Conservation (phyloP, 805 yeast species). For the Lipomyces mesembrius region DNA sequence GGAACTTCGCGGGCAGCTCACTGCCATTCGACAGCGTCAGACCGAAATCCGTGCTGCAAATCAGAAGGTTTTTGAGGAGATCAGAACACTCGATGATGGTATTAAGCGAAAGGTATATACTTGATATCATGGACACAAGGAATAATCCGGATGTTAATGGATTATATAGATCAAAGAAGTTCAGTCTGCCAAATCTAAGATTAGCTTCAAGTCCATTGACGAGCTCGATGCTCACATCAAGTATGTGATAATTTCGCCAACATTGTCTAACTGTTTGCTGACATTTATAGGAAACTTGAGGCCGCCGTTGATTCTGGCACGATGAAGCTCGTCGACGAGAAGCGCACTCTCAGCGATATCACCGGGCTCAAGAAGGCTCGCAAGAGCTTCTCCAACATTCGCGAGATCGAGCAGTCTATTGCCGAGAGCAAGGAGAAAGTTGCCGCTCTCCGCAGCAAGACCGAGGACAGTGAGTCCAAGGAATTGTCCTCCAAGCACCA, state of each 20-base stretch:
- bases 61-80: constrained; percentile 57
- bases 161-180: constrained; percentile 63
- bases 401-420: constrained; percentile 74
- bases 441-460: constrained; percentile 70
- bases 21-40: constrained; percentile 29
- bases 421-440: constrained; percentile 79
- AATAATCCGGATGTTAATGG: not conserved
- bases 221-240: constrained; percentile 41
- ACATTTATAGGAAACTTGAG: constrained; percentile 55
- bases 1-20: constrained; percentile 28
- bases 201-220: constrained; percentile 56
- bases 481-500: constrained; percentile 74
- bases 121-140: not conserved
- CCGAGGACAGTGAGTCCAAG: constrained; percentile 60
- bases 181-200: constrained; percentile 70
- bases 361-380: constrained; percentile 77
- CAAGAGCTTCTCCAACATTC: constrained; percentile 75
- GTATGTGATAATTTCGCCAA: constrained; percentile 6
- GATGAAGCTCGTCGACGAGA: constrained; percentile 88
- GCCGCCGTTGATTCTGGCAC: constrained; percentile 74
- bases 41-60: constrained; percentile 35
- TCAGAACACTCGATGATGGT: constrained; percentile 68
- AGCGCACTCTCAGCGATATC: constrained; percentile 82
- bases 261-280: not conserved
- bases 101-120: constrained; percentile 54